Evolutionary conservation across 2,329 filamentous ascomycete species (phyloP), one percentile per base, ranked within the genome.

Genomic region (Fusarium tricinctum): DNA sequence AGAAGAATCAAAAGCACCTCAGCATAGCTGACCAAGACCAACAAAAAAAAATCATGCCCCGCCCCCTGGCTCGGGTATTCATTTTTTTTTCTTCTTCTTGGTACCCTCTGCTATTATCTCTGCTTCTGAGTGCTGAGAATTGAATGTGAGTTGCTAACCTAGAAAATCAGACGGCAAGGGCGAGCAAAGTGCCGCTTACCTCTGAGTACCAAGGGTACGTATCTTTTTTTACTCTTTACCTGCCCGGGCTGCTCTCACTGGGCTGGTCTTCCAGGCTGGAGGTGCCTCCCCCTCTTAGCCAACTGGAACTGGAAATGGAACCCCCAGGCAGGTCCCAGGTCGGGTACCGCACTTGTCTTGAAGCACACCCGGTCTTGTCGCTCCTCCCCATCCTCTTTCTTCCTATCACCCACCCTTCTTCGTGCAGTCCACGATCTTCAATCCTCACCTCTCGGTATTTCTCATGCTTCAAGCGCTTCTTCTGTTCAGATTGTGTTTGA

Each of bases 331-430:
- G 69, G 59, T 60, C 69, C 63, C 69, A 74, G 63, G 73, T 67
- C 58, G 61, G 35, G 73, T 70, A 73, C 72, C 73, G 59, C 72
- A 73, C 72, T 71, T 70, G 68, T 74, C 71, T 71, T 68, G 68
- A 47, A 70, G 75, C 70, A 75, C 74, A 72, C 73, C 75, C 74
- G 66, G 69, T 67, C 73, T 75, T 74, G 76, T 79, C 77, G 77
- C 77, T 78, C 77, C 74, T 79, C 76, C 77, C 76, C 74, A 73
- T 77, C 73, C 71, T 78, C 75, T 73, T 73, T 74, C 73, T 74
- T 69, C 66, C 70, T 66, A 72, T 73, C 71, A 70, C 74, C 77
- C 73, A 76, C 74, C 75, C 72, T 73, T 77, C 74, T 72, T 75
- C 74, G 73, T 74, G 68, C 74, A 69, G 66, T 75, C 75, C 74